A percentile compares a stretch with the other conserved stretches of the same genome.
Conservation (phyloP, 2,329 filamentous ascomycete genomes). For the Tolypocladium pustulatum region DNA sequence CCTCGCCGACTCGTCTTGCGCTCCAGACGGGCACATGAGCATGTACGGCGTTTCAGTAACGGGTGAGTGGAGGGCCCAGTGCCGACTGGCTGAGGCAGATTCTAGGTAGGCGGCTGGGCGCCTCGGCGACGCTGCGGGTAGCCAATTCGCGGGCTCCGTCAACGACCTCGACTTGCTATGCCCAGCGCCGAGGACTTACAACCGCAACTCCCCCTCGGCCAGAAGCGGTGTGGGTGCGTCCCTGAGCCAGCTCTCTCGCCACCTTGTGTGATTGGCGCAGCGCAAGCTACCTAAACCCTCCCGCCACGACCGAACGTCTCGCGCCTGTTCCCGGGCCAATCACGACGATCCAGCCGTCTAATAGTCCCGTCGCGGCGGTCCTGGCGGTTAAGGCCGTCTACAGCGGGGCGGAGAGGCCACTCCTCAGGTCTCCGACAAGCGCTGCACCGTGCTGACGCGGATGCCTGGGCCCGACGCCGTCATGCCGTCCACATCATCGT, state of each 20-base stretch:
- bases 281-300: neutral
- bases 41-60: neutral
- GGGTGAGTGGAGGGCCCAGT: neutral
- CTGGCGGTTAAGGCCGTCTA: neutral
- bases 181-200: neutral
- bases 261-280: neutral
- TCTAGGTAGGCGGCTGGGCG: neutral
- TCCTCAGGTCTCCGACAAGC: neutral
- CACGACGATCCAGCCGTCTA: neutral
- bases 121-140: neutral
- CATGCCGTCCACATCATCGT: neutral
- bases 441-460: constrained; percentile 1
- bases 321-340: neutral
- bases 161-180: neutral
- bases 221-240: neutral
- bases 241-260: neutral
- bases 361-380: neutral
- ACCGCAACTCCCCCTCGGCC: neutral
- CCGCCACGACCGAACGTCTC: neutral
- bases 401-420: neutral
- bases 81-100: neutral
- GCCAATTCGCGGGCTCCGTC: neutral
- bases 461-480: neutral
- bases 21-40: neutral
- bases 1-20: neutral